phyloP scores from a whole-genome alignment of 768 basidiomycete genomes.

The Cystobasidium tubakii region DNA sequence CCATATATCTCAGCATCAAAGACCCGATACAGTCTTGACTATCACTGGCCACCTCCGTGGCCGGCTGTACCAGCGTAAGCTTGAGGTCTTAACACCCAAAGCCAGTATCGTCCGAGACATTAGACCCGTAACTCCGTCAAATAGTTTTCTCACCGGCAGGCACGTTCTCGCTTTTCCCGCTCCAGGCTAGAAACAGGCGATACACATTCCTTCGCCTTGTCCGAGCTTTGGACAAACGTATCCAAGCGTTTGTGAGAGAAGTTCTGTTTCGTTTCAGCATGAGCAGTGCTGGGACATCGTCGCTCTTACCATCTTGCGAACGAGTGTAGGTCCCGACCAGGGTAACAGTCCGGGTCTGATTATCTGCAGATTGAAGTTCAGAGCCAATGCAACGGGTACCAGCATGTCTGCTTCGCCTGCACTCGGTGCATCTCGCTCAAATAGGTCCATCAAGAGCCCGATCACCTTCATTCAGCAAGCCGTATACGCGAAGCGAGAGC shows the following conservation, averaged over 20 bases:
- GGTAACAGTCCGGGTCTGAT: constrained; percentile 59
- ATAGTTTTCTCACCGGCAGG: background rate
- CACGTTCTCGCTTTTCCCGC: constrained; percentile 56
- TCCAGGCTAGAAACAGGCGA: constrained; percentile 53
- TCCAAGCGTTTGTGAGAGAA: constrained; percentile 53
- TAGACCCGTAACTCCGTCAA: too few relatives aligned
- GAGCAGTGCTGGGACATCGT: constrained; percentile 60
- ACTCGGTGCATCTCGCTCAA: background rate
- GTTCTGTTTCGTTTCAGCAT: constrained; percentile 70
- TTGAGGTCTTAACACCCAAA: constrained; percentile 80
- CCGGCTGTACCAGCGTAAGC: constrained; percentile 77
- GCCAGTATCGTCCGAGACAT: too few relatives aligned
- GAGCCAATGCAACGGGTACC: background rate
- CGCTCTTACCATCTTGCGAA: constrained; percentile 40
- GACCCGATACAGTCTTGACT: too few relatives aligned
- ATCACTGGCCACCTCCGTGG: constrained; percentile 58
- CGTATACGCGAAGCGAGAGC: constrained; percentile 5
- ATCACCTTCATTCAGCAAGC: constrained; percentile 56
- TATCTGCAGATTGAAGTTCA: constrained; percentile 53
- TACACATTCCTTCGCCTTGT: constrained; percentile 39
- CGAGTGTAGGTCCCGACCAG: constrained; percentile 62
- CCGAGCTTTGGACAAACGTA: constrained; percentile 48
- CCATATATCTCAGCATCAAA: too few relatives aligned
- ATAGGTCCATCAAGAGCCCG: background rate
- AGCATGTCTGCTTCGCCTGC: background rate